A percentile compares a stretch with the other conserved stretches of the same genome.
phyloP scores from a whole-genome alignment of 768 basidiomycete species.

The Rickenella mellea region DNA sequence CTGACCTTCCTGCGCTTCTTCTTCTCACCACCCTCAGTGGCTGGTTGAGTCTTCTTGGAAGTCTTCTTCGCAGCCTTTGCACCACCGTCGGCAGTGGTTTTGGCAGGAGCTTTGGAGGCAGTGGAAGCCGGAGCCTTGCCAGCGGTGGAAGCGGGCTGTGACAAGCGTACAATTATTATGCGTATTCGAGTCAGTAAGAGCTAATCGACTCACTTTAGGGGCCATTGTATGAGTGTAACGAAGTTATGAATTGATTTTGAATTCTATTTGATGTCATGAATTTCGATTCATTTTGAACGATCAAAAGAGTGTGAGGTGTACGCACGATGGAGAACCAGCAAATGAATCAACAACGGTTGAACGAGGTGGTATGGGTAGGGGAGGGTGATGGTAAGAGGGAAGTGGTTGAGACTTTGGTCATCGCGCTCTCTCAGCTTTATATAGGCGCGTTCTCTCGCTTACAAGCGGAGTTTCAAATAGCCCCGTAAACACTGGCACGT shows the following conservation, averaged over 20 bases:
- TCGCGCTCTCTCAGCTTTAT: background rate
- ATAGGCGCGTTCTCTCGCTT: background rate
- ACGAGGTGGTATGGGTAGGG: background rate
- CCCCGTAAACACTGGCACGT: background rate
- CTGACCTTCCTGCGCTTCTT: conserved; percentile 75
- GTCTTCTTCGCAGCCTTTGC: conserved; percentile 55
- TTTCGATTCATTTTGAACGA: background rate
- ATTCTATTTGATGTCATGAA: too few species aligned
- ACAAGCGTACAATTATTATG: background rate
- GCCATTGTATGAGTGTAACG: background rate
- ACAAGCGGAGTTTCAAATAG: background rate
- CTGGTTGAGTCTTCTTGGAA: conserved; percentile 40
- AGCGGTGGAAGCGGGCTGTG: conserved; percentile 31
- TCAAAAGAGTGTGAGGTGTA: background rate
- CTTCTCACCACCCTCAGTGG: conserved; percentile 54
- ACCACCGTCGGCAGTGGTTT: conserved; percentile 28
- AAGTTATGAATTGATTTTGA: too few species aligned
- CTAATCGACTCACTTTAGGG: background rate
- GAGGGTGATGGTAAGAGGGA: background rate
- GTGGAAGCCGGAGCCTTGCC: conserved; percentile 39
- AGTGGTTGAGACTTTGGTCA: too few species aligned
- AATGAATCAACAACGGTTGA: background rate
- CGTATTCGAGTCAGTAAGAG: background rate
- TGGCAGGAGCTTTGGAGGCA: conserved; percentile 50
- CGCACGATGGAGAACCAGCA: background rate